phyloP scores from a whole-genome alignment of 768 basidiomycete genomes.

The Auriscalpium orientale region DNA sequence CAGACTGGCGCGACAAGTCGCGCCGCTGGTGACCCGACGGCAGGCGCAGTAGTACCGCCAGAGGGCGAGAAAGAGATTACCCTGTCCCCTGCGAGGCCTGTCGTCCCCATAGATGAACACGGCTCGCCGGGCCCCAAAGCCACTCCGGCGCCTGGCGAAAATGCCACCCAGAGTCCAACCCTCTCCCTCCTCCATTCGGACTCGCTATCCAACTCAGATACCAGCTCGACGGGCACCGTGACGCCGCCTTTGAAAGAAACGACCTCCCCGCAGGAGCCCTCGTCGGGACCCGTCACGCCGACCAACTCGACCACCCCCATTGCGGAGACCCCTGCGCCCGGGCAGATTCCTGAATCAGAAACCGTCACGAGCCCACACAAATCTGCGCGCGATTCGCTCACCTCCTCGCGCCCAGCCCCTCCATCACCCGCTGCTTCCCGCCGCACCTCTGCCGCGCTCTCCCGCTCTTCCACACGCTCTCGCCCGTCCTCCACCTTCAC shows the following conservation, averaged over 20 bases:
- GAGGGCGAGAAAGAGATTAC: too few species aligned
- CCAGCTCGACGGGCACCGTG: too few species aligned
- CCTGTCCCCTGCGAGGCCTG: too few species aligned
- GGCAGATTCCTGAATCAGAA: slow-evolving; percentile 16
- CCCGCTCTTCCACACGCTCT: slow-evolving; percentile 29
- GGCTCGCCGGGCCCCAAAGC: background rate
- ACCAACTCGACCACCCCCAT: background rate
- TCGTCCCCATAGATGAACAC: background rate
- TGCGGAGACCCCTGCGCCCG: slow-evolving; percentile 6
- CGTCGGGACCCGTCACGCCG: background rate
- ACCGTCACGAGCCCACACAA: slow-evolving; percentile 24
- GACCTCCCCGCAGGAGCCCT: too few species aligned
- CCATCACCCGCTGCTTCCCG: slow-evolving; percentile 50
- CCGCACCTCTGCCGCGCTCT: slow-evolving; percentile 29
- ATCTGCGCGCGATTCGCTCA: slow-evolving; percentile 25
- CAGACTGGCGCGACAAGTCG: too few species aligned
- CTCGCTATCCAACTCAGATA: background rate
- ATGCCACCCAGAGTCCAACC: background rate
- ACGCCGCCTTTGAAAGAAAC: too few species aligned
- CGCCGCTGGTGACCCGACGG: too few species aligned
- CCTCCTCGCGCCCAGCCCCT: slow-evolving; percentile 51
- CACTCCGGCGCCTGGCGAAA: background rate
- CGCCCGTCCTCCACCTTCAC: slow-evolving; percentile 32
- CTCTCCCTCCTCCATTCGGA: background rate
- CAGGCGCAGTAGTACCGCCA: too few species aligned